Percentiles rank a stretch among this genome's conserved stretches.
Conservation (phyloP, 495 filamentous ascomycete species). For the Hypoxylon intermedium region DNA sequence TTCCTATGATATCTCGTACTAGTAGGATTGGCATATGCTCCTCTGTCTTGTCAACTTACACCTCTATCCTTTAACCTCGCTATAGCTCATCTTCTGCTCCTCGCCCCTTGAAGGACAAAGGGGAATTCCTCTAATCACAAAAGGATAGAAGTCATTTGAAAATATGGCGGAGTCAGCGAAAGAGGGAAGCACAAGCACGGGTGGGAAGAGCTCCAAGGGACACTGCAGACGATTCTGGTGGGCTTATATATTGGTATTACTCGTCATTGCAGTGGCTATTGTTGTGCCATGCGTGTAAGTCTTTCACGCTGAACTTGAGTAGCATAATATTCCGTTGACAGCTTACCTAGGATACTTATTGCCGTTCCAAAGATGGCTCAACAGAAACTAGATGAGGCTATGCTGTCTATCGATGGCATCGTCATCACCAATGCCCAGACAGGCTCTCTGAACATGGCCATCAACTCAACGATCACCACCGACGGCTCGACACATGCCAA, state of each 20-base stretch:
- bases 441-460: constrained; percentile 62
- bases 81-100: no score
- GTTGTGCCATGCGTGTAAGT: constrained; percentile 73
- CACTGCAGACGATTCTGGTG: constrained; percentile 71
- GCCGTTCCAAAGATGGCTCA: constrained; percentile 77
- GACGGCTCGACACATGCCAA: constrained; percentile 60
- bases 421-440: constrained; percentile 64
- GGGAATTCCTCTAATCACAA: not conserved
- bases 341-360: constrained; percentile 67
- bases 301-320: not conserved
- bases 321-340: constrained; percentile 2
- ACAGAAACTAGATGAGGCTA: constrained; percentile 68
- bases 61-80: no score
- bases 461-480: constrained; percentile 59
- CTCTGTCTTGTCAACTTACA: no score
- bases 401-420: constrained; percentile 65
- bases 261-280: constrained; percentile 61
- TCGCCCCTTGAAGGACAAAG: not conserved
- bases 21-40: no score
- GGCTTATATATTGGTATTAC: constrained; percentile 67
- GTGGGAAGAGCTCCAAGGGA: constrained; percentile 25
- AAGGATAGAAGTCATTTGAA: not conserved
- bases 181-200: not conserved
- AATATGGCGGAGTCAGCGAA: constrained; percentile 11
- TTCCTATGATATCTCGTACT: no score